Base-by-base conservation (phyloP, 2,329 filamentous ascomycete species). In the Torrubiella hemipterigena region DNA sequence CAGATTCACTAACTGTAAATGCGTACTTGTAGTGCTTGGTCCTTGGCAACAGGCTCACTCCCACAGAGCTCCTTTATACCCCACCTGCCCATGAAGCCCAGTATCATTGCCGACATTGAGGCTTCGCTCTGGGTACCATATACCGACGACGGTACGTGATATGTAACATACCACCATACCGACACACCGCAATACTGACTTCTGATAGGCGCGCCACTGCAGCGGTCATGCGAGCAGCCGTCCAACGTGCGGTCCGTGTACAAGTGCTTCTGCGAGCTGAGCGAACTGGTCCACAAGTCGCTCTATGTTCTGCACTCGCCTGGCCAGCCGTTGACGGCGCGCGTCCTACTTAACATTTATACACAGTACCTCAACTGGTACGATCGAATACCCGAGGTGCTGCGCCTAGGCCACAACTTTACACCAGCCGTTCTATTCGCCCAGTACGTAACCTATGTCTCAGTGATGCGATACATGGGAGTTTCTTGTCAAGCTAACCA, bases 301-400 rank as follows among this genome's bases (percentile, higher is more conserved):
- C 61, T 82, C 14, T 79, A 78, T 46, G 67, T 80, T 23, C 66
- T 84, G n/a, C 80, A 83, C 46, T 77, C 79, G 4, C 80, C 81
- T 0, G 73, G 70, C 11, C 66, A 69, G 33, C 70, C 70, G 5
- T 61, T 84, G 27, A 80, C 73, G 1, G 75, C 74, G 40, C 65
- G 68, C 23, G 69, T 72, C 23, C 56, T 85, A 3, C 58, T 82
- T 7, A 65, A 61, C 29, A 71, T 73, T 17, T 83, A 85, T 41
- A 73, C 68, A 0, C 68, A 76, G 41, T 85, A 81, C 42, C 61
- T 81, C 12, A 67, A 73, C 31, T 86, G 80, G 80, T 83, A 83
- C 47, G 70, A 73, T 35, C 61, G 58, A 17, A 69, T 86, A 36
- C 80, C 80, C 1, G 65, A 72, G 36, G 67, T 72, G 3, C 58